These are phyloP conservation scores for Brassica cretica DNA, from an alignment of 345 rosid species.

Conservation along the genomic window DNA sequence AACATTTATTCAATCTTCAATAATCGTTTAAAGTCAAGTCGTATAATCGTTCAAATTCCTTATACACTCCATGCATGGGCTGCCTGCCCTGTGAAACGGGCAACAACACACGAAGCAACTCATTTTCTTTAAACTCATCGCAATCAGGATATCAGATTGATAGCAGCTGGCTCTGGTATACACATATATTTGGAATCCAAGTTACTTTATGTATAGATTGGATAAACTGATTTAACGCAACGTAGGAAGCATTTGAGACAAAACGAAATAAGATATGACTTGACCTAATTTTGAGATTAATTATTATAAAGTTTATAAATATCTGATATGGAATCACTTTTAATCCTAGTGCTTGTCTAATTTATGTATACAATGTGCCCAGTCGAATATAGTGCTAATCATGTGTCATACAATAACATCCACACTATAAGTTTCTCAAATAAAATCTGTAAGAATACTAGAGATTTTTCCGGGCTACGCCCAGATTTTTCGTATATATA, in stretches of 20 bases:
- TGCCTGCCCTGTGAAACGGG: neutral
- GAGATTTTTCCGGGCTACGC: too few relatives aligned
- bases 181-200: neutral
- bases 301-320: neutral
- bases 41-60: neutral
- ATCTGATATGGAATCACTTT: constrained; percentile 5
- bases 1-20: neutral
- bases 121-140: neutral
- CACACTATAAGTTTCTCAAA: neutral
- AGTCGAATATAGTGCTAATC: neutral
- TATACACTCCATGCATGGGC: neutral
- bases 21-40: neutral
- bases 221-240: neutral
- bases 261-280: neutral
- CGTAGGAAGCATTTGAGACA: neutral
- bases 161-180: neutral
- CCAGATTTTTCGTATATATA: too few relatives aligned
- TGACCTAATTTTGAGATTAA: neutral
- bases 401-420: neutral
- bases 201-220: neutral
- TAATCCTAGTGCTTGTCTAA: neutral
- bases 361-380: neutral
- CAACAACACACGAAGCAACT: neutral
- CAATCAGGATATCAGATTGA: neutral
- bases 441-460: neutral